Base-by-base conservation (phyloP, 1,284 basidiomycete genomes). In the Moesziomyces parantarcticus region DNA sequence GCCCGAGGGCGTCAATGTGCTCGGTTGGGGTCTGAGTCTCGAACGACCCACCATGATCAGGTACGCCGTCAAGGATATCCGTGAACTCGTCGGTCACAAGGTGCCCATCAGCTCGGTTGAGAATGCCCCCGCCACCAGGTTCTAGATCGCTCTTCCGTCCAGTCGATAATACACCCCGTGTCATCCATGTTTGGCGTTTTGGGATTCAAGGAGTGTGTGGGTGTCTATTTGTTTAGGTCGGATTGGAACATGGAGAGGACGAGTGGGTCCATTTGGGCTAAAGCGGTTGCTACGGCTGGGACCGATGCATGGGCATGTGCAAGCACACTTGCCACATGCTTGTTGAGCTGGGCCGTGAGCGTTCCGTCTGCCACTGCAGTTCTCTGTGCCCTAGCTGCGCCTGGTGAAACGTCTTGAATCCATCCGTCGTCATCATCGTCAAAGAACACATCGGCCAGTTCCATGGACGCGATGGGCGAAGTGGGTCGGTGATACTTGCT, bases 1-100 rank as follows among this genome's bases (percentile, higher is more conserved):
- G 82, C 97, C 97, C 3, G 93, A 94, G 76, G 94, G 95, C 77
- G 94, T 99, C 11, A 91, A 95, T 52, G 96, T 98, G 3, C 91
- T 97, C 74, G 97, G 97, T 20, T 99, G 96, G 94, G 97, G 97
- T 57, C 89, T 99, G 74, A 90, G 91, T 81, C 87, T 99, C 36
- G 97, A 99, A 86, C 87, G 97, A 68, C 97, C 97, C n/a, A 99
- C 97, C 1, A 99, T 99, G 97, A 99, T 99, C 69, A 84, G 86
- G 44, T 88, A 88, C 82, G 87, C 86, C 39, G 96, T 99, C 84
- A 95, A 91, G 84, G 98, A 99, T 84, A 99, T 99, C 79, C 88
- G 97, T 68, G 94, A 96, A 39, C 87, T 99, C 46, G 92, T 99
- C 51, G 97, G 97, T 14, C 97, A 99, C 88, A 99, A 97, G 86